Base-by-base conservation (phyloP, 495 filamentous ascomycete species). In the Aspergillus carlsbadensis region DNA sequence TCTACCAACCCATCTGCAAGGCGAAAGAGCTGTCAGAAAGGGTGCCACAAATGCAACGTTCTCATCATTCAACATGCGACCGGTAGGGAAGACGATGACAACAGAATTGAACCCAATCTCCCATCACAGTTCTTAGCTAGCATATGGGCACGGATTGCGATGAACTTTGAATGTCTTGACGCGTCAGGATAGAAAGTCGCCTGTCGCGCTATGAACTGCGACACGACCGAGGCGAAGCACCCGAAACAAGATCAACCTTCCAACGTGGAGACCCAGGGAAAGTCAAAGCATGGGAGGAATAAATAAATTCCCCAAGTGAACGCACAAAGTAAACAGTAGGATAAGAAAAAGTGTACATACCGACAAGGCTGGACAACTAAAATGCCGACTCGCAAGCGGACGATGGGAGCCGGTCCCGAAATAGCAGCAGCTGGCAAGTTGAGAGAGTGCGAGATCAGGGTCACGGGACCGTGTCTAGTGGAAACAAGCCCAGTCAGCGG, bases 1-100 rank as follows among this genome's bases (percentile, higher is more conserved):
- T 71, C 72, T 71, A 70, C 78, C 74, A 72, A 79, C 81, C 82
- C 82, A 84, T 84, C 81, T 83, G 75, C 61, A 59, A 54, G 40
- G 41, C 47, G 47, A 67, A 34, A 49, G 50, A 62, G 51, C 49
- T 52, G 58, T 65, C 60, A 68, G 62, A 63, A 53, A 64, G 42
- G 52, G 49, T 54, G 41, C 45, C 50, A 59, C 58, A 57, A 43
- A 60, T 24, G 39, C 41, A 45, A 45, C 11, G 21, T 40, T 29
- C 56, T 35, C 52, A 57, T 58, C 56, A 58, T 61, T 50, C 61
- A 51, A 58, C 17, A 40, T 34, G 54, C 57, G 57, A 65, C 56
- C 34, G 48, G 37, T 43, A 45, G 42, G 43, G 20, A 29, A 42
- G 45, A 34, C 35, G 47, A 43, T 18, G 5, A 44, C 37, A 47